Percentiles rank a stretch among this genome's conserved stretches.
Conservation (phyloP, 352 stramenopile genomes). For the Pythium aquatile region DNA sequence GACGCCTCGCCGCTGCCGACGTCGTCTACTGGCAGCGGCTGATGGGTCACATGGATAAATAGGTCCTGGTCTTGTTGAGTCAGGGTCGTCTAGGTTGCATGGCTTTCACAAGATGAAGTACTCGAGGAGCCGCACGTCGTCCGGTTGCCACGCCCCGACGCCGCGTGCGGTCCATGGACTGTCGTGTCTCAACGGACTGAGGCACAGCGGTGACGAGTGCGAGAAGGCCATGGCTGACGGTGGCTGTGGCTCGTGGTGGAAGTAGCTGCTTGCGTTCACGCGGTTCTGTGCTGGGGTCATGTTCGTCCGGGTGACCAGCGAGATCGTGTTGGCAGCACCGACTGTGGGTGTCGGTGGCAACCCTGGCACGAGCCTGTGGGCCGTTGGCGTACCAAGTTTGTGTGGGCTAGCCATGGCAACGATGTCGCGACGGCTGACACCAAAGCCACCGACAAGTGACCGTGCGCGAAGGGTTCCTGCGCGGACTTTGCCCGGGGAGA, state of each 20-base stretch:
- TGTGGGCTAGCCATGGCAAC: slow-evolving; percentile 24
- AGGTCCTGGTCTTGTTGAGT: background rate
- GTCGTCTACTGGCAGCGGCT: background rate
- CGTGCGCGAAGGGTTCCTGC: slow-evolving; percentile 1
- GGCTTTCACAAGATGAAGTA: slow-evolving; percentile 66
- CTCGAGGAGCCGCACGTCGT: slow-evolving; percentile 64
- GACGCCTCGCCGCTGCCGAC: background rate
- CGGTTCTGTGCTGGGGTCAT: background rate
- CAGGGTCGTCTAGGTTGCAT: background rate
- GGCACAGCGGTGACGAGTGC: slow-evolving; percentile 7
- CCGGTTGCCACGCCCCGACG: slow-evolving; percentile 33
- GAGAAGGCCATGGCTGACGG: slow-evolving; percentile 9
- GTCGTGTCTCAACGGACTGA: slow-evolving; percentile 16
- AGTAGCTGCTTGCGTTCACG: background rate
- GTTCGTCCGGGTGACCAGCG: background rate
- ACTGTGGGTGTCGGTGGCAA: background rate
- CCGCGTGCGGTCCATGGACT: slow-evolving; percentile 15
- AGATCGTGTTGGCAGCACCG: slow-evolving; percentile 1
- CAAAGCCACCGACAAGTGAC: background rate
- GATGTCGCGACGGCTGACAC: slow-evolving; percentile 18
- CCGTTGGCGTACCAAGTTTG: background rate
- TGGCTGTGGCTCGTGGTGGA: background rate
- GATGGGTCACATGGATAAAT: slow-evolving; percentile 5
- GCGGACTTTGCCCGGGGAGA: slow-evolving; percentile 23
- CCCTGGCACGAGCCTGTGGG: background rate